Percentiles rank a stretch among this genome's conserved stretches.
phyloP scores from a whole-genome alignment of 2,329 filamentous ascomycete species.

The Karstenula rhodostoma region DNA sequence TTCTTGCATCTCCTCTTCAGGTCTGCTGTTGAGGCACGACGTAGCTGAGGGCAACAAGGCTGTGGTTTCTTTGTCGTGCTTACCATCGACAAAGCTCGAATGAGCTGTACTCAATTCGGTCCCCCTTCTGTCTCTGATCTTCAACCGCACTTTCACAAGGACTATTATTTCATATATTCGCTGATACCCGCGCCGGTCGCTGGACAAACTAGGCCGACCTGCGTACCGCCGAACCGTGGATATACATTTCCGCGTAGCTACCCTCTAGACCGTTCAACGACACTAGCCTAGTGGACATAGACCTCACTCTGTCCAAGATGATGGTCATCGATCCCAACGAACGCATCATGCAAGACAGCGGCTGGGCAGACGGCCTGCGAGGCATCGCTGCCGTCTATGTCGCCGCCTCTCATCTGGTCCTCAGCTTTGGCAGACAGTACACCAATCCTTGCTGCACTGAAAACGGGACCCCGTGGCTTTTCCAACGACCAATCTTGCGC shows the following conservation, averaged over 20 bases:
- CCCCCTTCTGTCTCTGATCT: neutral
- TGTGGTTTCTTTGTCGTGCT: neutral
- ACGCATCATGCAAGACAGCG: slow-evolving; percentile 13
- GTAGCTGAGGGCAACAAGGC: too few relatives aligned
- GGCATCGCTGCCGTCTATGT: slow-evolving; percentile 14
- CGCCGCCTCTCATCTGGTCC: slow-evolving; percentile 4
- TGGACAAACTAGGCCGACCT: slow-evolving; percentile 1
- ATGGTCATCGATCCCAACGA: slow-evolving; percentile 1
- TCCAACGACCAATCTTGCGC: slow-evolving; percentile 8
- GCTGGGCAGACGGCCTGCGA: slow-evolving; percentile 11
- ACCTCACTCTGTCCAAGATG: neutral
- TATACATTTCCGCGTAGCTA: neutral
- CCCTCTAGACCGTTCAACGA: neutral
- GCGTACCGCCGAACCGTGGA: neutral
- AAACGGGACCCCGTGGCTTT: slow-evolving; percentile 4
- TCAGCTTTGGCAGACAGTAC: slow-evolving; percentile 3
- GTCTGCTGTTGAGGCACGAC: too few relatives aligned
- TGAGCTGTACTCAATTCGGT: neutral
- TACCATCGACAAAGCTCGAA: neutral
- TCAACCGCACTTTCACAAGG: neutral
- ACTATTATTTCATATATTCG: neutral
- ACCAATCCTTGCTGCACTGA: slow-evolving; percentile 5
- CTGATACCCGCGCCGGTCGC: neutral
- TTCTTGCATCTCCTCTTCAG: neutral
- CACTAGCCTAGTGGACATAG: neutral